A percentile compares a stretch with the other conserved stretches of the same genome.
Evolutionary conservation across 371 early-diverging fungal species (phyloP).

Genomic region (Apophysomyces sp.): DNA sequence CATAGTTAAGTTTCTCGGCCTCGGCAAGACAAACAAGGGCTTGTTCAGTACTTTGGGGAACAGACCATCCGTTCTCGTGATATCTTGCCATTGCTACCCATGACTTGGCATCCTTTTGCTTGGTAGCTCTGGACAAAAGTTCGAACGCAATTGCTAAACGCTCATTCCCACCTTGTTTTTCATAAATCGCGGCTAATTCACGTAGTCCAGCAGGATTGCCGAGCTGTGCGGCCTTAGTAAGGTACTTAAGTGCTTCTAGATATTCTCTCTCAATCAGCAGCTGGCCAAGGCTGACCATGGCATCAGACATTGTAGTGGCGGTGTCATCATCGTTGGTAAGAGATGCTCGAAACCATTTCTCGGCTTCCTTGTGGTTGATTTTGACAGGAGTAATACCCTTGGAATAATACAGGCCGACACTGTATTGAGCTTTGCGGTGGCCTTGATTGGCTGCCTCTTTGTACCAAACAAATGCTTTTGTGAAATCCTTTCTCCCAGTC

Average conservation of each 20-base stretch:
- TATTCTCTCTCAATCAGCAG: conserved; percentile 11
- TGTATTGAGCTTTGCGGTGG: conserved; percentile 18
- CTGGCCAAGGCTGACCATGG: conserved; percentile 32
- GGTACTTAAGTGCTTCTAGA: conserved; percentile 19
- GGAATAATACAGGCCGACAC: conserved; percentile 48
- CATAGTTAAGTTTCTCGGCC: conserved; percentile 20
- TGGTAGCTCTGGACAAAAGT: conserved; percentile 62
- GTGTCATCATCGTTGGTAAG: conserved; percentile 16
- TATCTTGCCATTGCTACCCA: conserved; percentile 25
- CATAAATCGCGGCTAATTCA: conserved; percentile 45
- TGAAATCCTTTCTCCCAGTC: conserved; percentile 32
- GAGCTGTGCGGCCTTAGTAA: conserved; percentile 42
- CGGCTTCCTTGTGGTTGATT: conserved; percentile 26
- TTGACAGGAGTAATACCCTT: conserved; percentile 36
- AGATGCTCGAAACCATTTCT: conserved; percentile 28
- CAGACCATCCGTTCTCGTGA: conserved; percentile 24
- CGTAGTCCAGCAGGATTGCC: conserved; percentile 42
- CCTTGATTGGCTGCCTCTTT: conserved; percentile 35
- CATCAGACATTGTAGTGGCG: conserved; percentile 29
- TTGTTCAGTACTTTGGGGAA: conserved; percentile 7
- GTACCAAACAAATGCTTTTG: conserved; percentile 51
- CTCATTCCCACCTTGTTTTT: conserved; percentile 25
- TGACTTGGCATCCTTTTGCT: conserved; percentile 8
- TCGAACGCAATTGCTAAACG: conserved; percentile 68
- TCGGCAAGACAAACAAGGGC: conserved; percentile 25